A percentile compares a stretch with the other conserved stretches of the same genome.
phyloP scores from a whole-genome alignment of 768 basidiomycete genomes.

The Lactarius tabidus region DNA sequence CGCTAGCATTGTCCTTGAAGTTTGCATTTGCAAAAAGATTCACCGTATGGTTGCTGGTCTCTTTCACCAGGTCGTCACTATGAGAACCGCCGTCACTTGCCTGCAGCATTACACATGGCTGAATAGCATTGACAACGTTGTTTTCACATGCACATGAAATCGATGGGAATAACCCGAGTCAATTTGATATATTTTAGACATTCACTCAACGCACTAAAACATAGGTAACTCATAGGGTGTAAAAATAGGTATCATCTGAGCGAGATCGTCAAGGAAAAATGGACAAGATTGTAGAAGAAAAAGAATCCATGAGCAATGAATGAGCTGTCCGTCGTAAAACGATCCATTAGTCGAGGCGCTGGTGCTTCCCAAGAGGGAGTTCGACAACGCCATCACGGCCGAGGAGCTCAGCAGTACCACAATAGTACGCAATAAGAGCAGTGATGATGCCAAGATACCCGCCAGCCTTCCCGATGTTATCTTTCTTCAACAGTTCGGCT shows the following conservation, averaged over 20 bases:
- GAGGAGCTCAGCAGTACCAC: conserved; percentile 41
- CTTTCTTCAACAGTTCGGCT: conserved; percentile 21
- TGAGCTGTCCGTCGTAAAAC: neutral
- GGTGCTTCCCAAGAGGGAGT: conserved; percentile 38
- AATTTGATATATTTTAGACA: neutral
- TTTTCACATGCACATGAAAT: neutral
- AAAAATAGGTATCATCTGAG: neutral
- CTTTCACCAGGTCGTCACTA: neutral
- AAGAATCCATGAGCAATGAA: neutral
- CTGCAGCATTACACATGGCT: neutral
- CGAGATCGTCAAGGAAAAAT: neutral
- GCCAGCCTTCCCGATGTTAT: conserved; percentile 35
- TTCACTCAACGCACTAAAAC: neutral
- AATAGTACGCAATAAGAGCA: conserved; percentile 46
- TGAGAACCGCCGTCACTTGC: neutral
- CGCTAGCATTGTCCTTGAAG: no score
- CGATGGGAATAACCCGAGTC: neutral
- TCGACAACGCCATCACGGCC: conserved; percentile 36
- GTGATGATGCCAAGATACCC: conserved; percentile 46
- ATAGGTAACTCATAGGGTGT: neutral
- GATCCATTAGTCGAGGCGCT: neutral
- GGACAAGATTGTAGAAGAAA: neutral
- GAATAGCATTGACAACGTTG: neutral
- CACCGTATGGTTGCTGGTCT: no score
- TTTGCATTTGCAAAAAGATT: no score